Conservation (phyloP, 169 alveolate species). For the Perkinsus marinus region DNA sequence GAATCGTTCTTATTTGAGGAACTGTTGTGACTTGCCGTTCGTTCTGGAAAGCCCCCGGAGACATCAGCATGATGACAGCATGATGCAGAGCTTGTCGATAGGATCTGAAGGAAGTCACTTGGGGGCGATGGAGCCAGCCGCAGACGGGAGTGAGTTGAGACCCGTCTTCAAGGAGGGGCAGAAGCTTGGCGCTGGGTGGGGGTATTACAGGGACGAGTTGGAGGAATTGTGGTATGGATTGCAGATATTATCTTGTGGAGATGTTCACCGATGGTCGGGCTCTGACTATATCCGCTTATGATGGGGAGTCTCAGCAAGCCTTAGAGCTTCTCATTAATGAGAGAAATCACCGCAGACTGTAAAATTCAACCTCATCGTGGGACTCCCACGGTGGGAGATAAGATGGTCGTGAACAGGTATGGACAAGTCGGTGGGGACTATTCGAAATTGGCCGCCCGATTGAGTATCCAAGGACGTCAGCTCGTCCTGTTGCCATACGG, state of each 20-base stretch:
- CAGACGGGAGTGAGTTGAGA: not conserved
- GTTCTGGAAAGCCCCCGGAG: not conserved
- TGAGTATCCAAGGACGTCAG: not conserved
- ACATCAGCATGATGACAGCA: not conserved
- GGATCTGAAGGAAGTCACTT: not conserved
- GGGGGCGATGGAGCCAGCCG: not conserved
- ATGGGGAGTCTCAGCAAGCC: conserved; percentile 3
- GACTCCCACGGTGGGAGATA: not conserved
- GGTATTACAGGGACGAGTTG: not conserved
- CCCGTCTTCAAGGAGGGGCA: conserved; percentile 1
- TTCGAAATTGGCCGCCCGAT: not conserved
- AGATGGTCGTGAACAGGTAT: not conserved
- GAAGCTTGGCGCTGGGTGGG: not conserved
- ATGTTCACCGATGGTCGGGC: conserved; percentile 5
- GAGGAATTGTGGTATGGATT: not conserved
- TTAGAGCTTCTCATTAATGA: not conserved
- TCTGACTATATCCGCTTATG: conserved; percentile 2
- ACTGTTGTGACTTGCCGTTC: conserved; percentile 2
- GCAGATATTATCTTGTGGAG: not conserved
- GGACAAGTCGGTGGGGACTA: not conserved
- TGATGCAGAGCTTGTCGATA: not conserved
- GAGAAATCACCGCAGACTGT: not conserved
- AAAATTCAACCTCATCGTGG: not conserved
- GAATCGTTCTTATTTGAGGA: not conserved
- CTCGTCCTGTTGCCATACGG: not conserved